Evolutionary conservation across 345 rosid species (phyloP), one percentile per base, ranked within the genome.

Genomic region (Mercurialis annua): DNA sequence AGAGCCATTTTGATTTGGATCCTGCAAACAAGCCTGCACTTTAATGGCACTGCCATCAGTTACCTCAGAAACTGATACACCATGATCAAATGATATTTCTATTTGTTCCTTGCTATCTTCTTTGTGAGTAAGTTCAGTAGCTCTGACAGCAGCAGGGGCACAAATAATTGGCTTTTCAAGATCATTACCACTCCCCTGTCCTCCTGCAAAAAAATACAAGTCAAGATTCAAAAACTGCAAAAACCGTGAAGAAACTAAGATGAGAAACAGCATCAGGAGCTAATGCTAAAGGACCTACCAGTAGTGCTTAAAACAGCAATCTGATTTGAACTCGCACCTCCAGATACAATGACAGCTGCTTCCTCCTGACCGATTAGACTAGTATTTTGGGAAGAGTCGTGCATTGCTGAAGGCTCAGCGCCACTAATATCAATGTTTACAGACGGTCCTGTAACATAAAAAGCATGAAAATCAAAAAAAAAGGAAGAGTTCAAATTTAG

Each of bases 131-230:
- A 62, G 80, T 75, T 79, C 78, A 0, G 86, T 53, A 64, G 74
- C 69, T 59, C 75, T 72, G 42, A 75, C 74, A n/a, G 76, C 72
- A 36, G 74, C 58, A 31, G 85, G 81, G 49, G 84, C 80, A 59
- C 83, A 78, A 65, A 73, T 69, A 51, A 69, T 64, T 73, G 76
- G 77, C 71, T 81, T 75, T 47, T 75, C 89, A 63, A 72, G 66
- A 69, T 81, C 76, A 42, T 72, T 72, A 66, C 61, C 27, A 62
- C 69, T 40, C 23, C 54, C 84, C 57, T 65, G 60, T 73, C 65
- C 84, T 72, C 61, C 42, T 51, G 63, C 67, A 69, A 10, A 77
- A n/a, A 59, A 72, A 55, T 68, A 79, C 72, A 30, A 55, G 23
- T 72, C 70, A 42, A 75, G 79, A 81, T 67, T 77, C 81, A 43